Percentiles rank a stretch among this genome's conserved stretches.
These are phyloP conservation scores for Madurella mycetomatis DNA, from an alignment of 2,329 filamentous ascomycete species.

Conservation along the genomic window DNA sequence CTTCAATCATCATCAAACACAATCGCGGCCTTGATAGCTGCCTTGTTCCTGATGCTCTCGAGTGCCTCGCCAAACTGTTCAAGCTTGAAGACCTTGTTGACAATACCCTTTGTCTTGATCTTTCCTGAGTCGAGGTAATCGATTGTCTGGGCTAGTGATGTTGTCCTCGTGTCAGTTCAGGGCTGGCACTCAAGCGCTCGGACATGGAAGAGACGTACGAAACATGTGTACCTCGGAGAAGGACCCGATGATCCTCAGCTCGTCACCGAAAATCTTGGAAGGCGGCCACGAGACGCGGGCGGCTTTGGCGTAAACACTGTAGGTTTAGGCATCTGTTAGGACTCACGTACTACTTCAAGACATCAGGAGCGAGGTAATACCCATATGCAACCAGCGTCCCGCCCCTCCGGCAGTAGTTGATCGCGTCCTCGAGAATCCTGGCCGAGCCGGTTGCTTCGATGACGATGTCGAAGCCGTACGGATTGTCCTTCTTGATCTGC, in stretches of 20 bases:
- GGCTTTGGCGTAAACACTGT: slow-evolving; percentile 55
- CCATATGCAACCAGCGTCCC: slow-evolving; percentile 68
- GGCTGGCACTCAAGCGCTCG: neutral
- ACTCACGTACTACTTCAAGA: neutral
- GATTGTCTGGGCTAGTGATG: slow-evolving; percentile 38
- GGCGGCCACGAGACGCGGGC: slow-evolving; percentile 64
- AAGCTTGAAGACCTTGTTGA: slow-evolving; percentile 69
- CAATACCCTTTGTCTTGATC: slow-evolving; percentile 62
- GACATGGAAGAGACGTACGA: slow-evolving; percentile 37
- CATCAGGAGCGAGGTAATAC: slow-evolving; percentile 16
- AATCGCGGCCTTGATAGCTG: slow-evolving; percentile 69
- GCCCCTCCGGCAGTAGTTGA: slow-evolving; percentile 66
- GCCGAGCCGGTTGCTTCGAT: slow-evolving; percentile 66
- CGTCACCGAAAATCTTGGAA: slow-evolving; percentile 64
- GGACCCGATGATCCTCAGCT: slow-evolving; percentile 68
- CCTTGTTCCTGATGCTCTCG: slow-evolving; percentile 67
- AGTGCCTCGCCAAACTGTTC: slow-evolving; percentile 68
- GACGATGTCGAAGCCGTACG: slow-evolving; percentile 68
- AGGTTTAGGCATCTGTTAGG: neutral
- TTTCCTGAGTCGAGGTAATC: slow-evolving; percentile 55
- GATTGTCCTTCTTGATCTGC: slow-evolving; percentile 59
- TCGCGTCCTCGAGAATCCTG: slow-evolving; percentile 65
- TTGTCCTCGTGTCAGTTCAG: neutral
- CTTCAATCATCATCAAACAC: slow-evolving; percentile 22
- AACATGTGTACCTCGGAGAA: slow-evolving; percentile 74